A percentile compares a stretch with the other conserved stretches of the same genome.
These are phyloP conservation scores for Musa itinerans DNA, from an alignment of 176 grass and related monocot species.

Conservation along the genomic window DNA sequence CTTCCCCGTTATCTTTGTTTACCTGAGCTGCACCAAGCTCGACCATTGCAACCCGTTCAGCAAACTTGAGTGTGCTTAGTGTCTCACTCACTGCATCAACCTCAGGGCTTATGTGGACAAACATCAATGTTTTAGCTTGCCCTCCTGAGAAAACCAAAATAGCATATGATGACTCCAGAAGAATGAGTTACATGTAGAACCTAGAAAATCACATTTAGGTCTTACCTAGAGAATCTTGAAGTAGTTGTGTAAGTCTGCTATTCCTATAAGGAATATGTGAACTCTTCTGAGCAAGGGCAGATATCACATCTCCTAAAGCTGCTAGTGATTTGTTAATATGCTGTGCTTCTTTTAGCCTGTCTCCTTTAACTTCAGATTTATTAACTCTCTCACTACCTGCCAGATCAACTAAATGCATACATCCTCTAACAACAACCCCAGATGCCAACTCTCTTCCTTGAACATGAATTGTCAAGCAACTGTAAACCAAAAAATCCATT, in stretches of 20 bases:
- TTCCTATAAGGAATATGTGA: slow-evolving; percentile 79
- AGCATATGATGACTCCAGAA: background rate
- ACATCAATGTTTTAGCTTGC: slow-evolving; percentile 95
- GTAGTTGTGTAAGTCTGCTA: slow-evolving; percentile 87
- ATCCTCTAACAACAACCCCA: slow-evolving; percentile 43
- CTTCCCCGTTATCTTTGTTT: slow-evolving; percentile 72
- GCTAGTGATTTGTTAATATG: slow-evolving; percentile 92
- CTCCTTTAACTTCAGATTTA: slow-evolving; percentile 77
- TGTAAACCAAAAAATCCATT: slow-evolving; percentile 27
- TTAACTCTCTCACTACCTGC: slow-evolving; percentile 86
- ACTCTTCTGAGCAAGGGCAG: slow-evolving; percentile 79
- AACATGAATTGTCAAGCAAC: slow-evolving; percentile 83
- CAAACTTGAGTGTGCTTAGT: slow-evolving; percentile 84
- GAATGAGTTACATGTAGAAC: slow-evolving; percentile 14
- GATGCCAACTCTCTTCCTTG: slow-evolving; percentile 67
- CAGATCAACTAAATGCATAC: slow-evolving; percentile 90
- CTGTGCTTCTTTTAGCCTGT: slow-evolving; percentile 77
- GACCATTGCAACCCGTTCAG: slow-evolving; percentile 72
- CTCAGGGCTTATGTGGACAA: slow-evolving; percentile 86
- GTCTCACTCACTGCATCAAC: slow-evolving; percentile 48
- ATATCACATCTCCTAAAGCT: slow-evolving; percentile 86
- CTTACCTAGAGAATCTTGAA: slow-evolving; percentile 92
- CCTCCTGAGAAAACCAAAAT: slow-evolving; percentile 41
- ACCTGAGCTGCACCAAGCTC: slow-evolving; percentile 57
- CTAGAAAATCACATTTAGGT: background rate